These are phyloP conservation scores for Acacia concinna DNA, from an alignment of 331 rosid genomes.

Conservation along the genomic window DNA sequence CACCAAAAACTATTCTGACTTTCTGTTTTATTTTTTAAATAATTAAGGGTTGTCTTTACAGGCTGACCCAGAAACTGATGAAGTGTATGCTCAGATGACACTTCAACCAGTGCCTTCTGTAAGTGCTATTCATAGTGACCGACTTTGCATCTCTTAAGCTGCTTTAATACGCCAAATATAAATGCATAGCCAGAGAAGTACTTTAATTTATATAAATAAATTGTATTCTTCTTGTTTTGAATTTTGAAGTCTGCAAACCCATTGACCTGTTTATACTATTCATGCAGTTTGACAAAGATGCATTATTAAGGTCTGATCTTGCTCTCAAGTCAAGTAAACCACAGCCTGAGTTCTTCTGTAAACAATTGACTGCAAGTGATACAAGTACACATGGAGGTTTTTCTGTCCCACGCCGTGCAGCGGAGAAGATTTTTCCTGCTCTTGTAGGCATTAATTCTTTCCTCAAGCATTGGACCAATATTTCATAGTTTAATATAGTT, in stretches of 20 bases:
- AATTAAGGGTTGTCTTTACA: constrained; percentile 31
- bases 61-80: constrained; percentile 87
- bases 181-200: neutral
- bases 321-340: constrained; percentile 79
- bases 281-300: constrained; percentile 80
- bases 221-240: neutral
- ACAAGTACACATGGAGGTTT: constrained; percentile 90
- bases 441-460: constrained; percentile 51
- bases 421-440: constrained; percentile 81
- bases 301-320: constrained; percentile 81
- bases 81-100: constrained; percentile 83
- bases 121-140: constrained; percentile 35
- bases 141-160: neutral
- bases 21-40: neutral
- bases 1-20: neutral
- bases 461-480: neutral
- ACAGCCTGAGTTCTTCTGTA: constrained; percentile 92
- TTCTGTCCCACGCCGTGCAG: constrained; percentile 84
- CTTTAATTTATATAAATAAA: neutral
- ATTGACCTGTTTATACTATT: constrained; percentile 8
- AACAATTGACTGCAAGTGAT: constrained; percentile 86
- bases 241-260: neutral
- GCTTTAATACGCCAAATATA: neutral
- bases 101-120: constrained; percentile 69
- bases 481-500: constrained; percentile 30